Evolutionary conservation across 768 basidiomycete species (phyloP).

Genomic region (Pleurotus giganteus): DNA sequence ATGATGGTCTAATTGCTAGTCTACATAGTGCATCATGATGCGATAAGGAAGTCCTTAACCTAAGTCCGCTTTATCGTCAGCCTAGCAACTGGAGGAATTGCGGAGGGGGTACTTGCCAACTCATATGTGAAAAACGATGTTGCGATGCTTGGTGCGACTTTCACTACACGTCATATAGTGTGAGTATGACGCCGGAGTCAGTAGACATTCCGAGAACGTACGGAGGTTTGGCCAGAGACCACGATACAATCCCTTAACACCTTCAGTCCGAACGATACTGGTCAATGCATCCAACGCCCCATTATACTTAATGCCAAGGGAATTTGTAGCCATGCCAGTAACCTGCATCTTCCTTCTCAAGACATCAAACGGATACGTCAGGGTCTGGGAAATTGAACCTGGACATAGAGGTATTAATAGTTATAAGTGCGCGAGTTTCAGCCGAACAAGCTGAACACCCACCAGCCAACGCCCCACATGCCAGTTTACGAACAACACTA

Average conservation of each 20-base stretch:
- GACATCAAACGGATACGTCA: slow-evolving; percentile 97
- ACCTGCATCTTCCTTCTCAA: slow-evolving; percentile 96
- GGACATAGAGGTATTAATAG: slow-evolving; percentile 9
- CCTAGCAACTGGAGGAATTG: not conserved
- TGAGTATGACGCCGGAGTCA: slow-evolving; percentile 8
- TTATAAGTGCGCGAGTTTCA: not conserved
- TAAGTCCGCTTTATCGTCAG: not conserved
- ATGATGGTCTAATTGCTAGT: not conserved
- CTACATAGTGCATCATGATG: slow-evolving; percentile 20
- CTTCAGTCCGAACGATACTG: slow-evolving; percentile 71
- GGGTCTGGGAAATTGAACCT: slow-evolving; percentile 90
- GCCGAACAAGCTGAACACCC: slow-evolving; percentile 18
- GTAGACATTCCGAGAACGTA: slow-evolving; percentile 38
- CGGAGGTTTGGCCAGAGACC: slow-evolving; percentile 88
- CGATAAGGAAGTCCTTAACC: slow-evolving; percentile 39
- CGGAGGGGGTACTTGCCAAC: slow-evolving; percentile 34
- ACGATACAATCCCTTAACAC: slow-evolving; percentile 73
- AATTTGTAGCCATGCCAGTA: slow-evolving; percentile 66
- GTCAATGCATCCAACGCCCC: slow-evolving; percentile 79
- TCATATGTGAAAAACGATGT: slow-evolving; percentile 87
- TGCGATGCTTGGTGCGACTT: slow-evolving; percentile 89
- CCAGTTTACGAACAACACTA: slow-evolving; percentile 64
- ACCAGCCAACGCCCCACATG: slow-evolving; percentile 88
- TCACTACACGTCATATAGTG: slow-evolving; percentile 47
- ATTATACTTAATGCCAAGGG: slow-evolving; percentile 63